Base-by-base conservation (phyloP, 169 alveolate genomes). In the Ichthyophthirius multifiliis region DNA sequence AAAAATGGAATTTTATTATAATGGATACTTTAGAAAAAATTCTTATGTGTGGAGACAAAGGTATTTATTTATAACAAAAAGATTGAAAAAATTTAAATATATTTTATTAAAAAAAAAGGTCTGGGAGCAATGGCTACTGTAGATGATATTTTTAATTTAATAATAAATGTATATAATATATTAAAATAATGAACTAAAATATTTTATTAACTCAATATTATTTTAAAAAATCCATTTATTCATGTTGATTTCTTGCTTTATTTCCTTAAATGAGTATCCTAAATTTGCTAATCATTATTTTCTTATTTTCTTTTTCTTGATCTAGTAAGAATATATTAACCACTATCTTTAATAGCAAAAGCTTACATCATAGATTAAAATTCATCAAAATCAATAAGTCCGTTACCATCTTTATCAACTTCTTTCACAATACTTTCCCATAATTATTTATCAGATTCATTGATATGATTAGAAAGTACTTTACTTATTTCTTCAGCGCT, bases 1-100 rank as follows among this genome's bases (percentile, higher is more conserved):
- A 89, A 45, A 84, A 92, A 15, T 89, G 90, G 83, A 90, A 95
- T 6, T 74, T 90, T n/a, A 63, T 41, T 35, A 88, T 94, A 5
- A 65, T 95, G 5, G 78, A 73, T 0, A 91, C 97, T 16, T 74
- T 91, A 0, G 77, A 76, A 10, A 95, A 95, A 74, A 85, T 65
- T n/a, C 76, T 95, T 12, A 92, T 93, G 20, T 95, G 98, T 75
- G 96, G 96, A 34, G 98, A 94, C 47, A 55, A 45, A 41, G 98
- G 98, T 27, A 74, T 65, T 23, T 64, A 4, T 12, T 35, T 31
- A 12, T n/a, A n/a, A n/a, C n/a, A n/a, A n/a, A n/a, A n/a, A n/a
- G 10, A 1, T 32, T 13, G 0, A 1, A 83, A 85, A 34, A 83
- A 80, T 2, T 75, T 83, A 71, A 47, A 39, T 12, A 75, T 74